Conservation (phyloP, 164 flowering plant genomes). For the Warburgia ugandensis region DNA sequence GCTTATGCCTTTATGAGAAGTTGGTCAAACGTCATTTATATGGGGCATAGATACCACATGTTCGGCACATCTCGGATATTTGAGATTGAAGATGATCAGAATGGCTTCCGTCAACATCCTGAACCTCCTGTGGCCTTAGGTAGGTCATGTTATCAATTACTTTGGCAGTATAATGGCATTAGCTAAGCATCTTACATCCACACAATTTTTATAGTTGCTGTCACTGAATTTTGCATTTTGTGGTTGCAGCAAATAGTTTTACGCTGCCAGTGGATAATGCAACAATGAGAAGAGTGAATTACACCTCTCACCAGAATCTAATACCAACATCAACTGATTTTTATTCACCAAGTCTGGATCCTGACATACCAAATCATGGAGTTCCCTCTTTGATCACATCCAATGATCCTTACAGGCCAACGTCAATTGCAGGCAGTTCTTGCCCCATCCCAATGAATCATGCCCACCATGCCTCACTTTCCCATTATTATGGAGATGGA, state of each 20-base stretch:
- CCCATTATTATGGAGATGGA: conserved; percentile 30
- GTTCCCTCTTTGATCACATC: conserved; percentile 27
- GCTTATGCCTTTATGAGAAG: background rate
- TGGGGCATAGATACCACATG: conserved; percentile 66
- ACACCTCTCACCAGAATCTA: conserved; percentile 37
- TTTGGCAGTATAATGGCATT: conserved; percentile 1
- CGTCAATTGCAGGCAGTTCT: conserved; percentile 23
- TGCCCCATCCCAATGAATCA: conserved; percentile 20
- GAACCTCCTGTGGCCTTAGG: conserved; percentile 40
- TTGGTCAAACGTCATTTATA: conserved; percentile 15
- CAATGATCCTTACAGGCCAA: conserved; percentile 29
- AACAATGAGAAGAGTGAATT: conserved; percentile 21
- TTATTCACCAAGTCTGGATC: conserved; percentile 26
- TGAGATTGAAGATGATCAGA: conserved; percentile 44
- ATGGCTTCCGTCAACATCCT: too few species aligned
- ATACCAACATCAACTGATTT: conserved; percentile 30
- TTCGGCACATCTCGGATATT: conserved; percentile 34
- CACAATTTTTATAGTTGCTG: background rate
- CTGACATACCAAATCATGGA: conserved; percentile 25
- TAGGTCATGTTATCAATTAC: conserved; percentile 23
- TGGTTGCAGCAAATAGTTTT: conserved; percentile 29
- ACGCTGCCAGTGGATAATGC: conserved; percentile 33
- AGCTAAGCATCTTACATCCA: background rate
- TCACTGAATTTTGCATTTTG: conserved; percentile 6
- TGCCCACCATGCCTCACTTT: conserved; percentile 30